Conservation (phyloP, 352 stramenopile genomes). For the Albugo candida region DNA sequence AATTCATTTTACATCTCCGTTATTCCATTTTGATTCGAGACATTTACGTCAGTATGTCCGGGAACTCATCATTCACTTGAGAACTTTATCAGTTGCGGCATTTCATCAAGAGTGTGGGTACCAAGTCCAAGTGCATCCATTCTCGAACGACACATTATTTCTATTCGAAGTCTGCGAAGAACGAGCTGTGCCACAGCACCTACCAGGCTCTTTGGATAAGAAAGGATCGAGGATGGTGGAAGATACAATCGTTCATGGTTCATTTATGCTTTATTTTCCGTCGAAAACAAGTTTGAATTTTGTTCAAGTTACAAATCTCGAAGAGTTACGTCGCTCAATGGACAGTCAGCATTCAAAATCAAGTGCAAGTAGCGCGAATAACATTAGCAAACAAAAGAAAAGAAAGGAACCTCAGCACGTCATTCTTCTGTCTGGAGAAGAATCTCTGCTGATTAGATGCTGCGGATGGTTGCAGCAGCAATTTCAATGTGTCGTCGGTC, state of each 20-base stretch:
- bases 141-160: constrained; percentile 20
- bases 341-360: not conserved
- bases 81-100: constrained; percentile 22
- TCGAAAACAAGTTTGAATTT: constrained; percentile 13
- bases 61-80: constrained; percentile 42
- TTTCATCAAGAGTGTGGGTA: constrained; percentile 28
- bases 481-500: constrained; percentile 49
- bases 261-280: constrained; percentile 51
- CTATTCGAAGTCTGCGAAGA: constrained; percentile 39
- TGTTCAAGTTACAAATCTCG: constrained; percentile 10
- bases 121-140: constrained; percentile 28
- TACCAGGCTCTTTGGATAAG: constrained; percentile 2
- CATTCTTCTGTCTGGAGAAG: constrained; percentile 31
- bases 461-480: constrained; percentile 47
- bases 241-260: constrained; percentile 3
- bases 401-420: constrained; percentile 26
- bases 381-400: not conserved
- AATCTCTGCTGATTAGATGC: constrained; percentile 25
- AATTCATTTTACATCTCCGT: constrained; percentile 36
- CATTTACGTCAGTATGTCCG: constrained; percentile 33
- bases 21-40: constrained; percentile 32
- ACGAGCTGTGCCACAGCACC: constrained; percentile 10
- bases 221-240: not conserved
- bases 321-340: not conserved
- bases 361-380: not conserved